Conservation (phyloP, 768 basidiomycete genomes). For the Pleurotus tuber-regium region DNA sequence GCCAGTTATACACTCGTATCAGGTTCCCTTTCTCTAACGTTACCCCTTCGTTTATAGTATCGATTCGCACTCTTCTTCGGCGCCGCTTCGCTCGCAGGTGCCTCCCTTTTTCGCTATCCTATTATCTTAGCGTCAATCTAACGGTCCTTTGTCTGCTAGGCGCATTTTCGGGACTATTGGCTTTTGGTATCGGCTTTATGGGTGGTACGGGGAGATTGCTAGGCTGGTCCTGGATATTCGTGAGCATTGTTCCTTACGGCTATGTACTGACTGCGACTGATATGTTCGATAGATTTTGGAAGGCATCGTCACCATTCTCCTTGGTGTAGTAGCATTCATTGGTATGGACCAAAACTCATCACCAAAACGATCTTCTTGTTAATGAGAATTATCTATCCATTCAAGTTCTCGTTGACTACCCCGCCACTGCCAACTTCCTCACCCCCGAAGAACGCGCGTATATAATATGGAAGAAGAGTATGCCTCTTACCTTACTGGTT, state of each 20-base stretch:
- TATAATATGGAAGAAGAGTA: conserved; percentile 55
- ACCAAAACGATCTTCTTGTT: not conserved
- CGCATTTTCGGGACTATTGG: conserved; percentile 59
- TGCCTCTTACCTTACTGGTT: conserved; percentile 11
- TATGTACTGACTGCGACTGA: too few relatives aligned
- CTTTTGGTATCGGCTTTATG: conserved; percentile 56
- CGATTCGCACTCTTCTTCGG: conserved; percentile 65
- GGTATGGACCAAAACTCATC: conserved; percentile 26
- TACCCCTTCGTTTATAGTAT: too few relatives aligned
- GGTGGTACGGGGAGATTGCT: conserved; percentile 37
- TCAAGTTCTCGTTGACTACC: conserved; percentile 61
- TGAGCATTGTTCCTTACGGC: conserved; percentile 28
- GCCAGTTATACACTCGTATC: too few relatives aligned
- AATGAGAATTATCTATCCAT: not conserved
- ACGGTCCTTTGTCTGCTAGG: conserved; percentile 16
- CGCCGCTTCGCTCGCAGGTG: conserved; percentile 58
- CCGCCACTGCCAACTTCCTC: conserved; percentile 54
- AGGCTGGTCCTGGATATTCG: conserved; percentile 73
- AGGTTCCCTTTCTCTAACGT: too few relatives aligned
- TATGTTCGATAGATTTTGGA: conserved; percentile 69
- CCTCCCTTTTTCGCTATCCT: too few relatives aligned
- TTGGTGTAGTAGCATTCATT: conserved; percentile 51
- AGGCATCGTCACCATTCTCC: conserved; percentile 57
- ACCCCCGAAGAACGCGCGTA: conserved; percentile 58
- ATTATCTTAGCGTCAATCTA: not conserved